Conservation (phyloP, 805 yeast genomes). For the Candida chauliodis region DNA sequence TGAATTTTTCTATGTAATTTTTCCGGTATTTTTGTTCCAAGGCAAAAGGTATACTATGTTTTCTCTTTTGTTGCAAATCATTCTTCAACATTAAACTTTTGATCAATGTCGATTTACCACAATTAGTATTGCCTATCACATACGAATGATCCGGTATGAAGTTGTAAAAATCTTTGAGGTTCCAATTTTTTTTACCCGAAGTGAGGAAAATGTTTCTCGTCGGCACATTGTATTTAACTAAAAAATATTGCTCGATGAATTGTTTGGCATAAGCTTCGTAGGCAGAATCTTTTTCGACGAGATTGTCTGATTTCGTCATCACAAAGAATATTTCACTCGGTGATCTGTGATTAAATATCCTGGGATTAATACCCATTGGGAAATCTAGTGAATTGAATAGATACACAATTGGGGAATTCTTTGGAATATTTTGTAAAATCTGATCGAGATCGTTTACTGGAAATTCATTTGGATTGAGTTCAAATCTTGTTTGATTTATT, state of each 20-base stretch:
- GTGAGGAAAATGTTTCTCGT: constrained; percentile 43
- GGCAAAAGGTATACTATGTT: constrained; percentile 1
- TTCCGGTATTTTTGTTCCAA: constrained; percentile 9
- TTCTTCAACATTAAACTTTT: constrained; percentile 36
- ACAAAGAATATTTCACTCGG: constrained; percentile 37
- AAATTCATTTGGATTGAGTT: constrained; percentile 25
- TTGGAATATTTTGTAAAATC: constrained; percentile 35
- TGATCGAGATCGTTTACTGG: constrained; percentile 19
- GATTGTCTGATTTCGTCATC: constrained; percentile 43
- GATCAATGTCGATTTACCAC: constrained; percentile 66
- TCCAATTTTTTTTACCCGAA: constrained; percentile 56
- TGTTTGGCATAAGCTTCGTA: constrained; percentile 23
- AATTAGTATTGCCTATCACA: constrained; percentile 63
- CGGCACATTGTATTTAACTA: constrained; percentile 26
- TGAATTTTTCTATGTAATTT: constrained; percentile 17
- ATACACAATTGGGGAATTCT: constrained; percentile 48
- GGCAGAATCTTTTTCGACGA: constrained; percentile 30
- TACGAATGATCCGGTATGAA: constrained; percentile 41
- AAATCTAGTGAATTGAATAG: constrained; percentile 68
- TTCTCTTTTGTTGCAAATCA: constrained; percentile 11
- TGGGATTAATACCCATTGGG: constrained; percentile 53
- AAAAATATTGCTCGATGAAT: constrained; percentile 33
- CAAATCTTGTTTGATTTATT: constrained; percentile 38
- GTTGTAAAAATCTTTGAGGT: constrained; percentile 29
- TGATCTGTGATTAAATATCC: constrained; percentile 30